Base-by-base conservation (phyloP, 352 stramenopile genomes). In the Pythium pyrilobum region DNA sequence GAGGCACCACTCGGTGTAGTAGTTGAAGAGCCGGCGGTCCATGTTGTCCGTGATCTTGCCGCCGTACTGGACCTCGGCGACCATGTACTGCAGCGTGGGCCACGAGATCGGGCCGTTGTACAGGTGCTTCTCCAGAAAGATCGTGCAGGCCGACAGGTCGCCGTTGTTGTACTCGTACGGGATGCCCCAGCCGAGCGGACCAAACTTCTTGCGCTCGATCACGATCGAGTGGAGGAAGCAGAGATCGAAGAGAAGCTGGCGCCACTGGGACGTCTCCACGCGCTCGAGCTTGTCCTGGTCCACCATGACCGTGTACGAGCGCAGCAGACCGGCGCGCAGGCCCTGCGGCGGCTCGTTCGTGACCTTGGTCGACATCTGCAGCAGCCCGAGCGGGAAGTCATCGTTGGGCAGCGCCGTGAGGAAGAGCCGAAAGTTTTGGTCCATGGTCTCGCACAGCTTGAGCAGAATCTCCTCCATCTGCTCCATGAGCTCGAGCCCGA, bases 131-230 rank as follows among this genome's bases (percentile, higher is more conserved):
- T 99, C 96, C 49, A 99, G 79, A 72, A 99, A 99, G 27, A 98
- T 92, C 25, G 98, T 98, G 57, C 93, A 99, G 8, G 96, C 96
- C 16, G 95, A 97, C 28, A 99, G 71, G 49, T 99, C 97, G 31
- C 96, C 95, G 51, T 98, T 98, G 76, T 98, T 99, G 79, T 98
- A 99, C 68, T 99, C 96, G 77, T 99, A 99, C 21, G 96, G 96
- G 42, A 99, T 98, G 28, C 92, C 95, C 96, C 96, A 99, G 16
- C 97, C 97, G 6, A 99, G 76, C 5, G 96, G 88, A 0, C 97
- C 96, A 66, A 99, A 99, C 71, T 99, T 99, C 51, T 98, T 96
- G 42, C 97, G 93, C 71, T 99, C 97, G 52, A 98, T 97, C 29
- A 98, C 95, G 37, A 99, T 79, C 56, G 92, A 98, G 75, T 99